These are phyloP conservation scores for Glaciozyma antarctica DNA, from an alignment of 768 basidiomycete genomes.

Conservation along the genomic window DNA sequence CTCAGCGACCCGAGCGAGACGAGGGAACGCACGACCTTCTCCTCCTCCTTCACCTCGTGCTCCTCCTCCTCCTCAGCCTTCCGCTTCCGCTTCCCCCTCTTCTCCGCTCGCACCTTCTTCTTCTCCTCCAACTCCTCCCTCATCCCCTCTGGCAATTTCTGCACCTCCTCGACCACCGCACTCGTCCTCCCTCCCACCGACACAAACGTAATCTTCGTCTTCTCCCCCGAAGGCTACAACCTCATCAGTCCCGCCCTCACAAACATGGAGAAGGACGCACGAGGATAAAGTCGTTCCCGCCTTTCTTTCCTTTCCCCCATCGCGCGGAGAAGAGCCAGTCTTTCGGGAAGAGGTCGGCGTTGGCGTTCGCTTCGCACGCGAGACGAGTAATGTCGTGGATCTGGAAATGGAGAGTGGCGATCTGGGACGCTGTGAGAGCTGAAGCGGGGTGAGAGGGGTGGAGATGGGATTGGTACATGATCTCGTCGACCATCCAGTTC, in stretches of 20 bases:
- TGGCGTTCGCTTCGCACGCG: constrained; percentile 32
- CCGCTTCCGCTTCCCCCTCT: background rate
- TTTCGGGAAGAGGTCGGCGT: constrained; percentile 30
- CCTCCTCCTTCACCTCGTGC: background rate
- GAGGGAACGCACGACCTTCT: background rate
- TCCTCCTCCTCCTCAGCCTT: background rate
- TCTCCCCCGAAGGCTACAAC: constrained; percentile 26
- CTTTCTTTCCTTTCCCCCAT: constrained; percentile 35
- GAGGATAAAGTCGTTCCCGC: constrained; percentile 9
- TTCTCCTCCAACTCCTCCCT: background rate
- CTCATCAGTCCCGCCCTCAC: background rate
- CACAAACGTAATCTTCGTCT: constrained; percentile 25
- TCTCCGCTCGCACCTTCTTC: background rate
- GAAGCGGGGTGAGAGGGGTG: constrained; percentile 33
- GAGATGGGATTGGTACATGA: constrained; percentile 34
- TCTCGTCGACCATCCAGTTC: constrained; percentile 38
- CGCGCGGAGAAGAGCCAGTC: constrained; percentile 35
- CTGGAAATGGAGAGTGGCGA: constrained; percentile 27
- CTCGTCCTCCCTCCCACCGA: constrained; percentile 34
- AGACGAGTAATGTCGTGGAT: constrained; percentile 26
- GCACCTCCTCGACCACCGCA: constrained; percentile 22
- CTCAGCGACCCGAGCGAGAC: background rate
- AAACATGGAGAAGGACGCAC: constrained; percentile 1
- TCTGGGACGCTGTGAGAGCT: constrained; percentile 16
- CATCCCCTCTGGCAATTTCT: constrained; percentile 1